Evolutionary conservation across 2,329 filamentous ascomycete species (phyloP), one percentile per base, ranked within the genome.

Genomic region (Ophiostoma triangulosporum): DNA sequence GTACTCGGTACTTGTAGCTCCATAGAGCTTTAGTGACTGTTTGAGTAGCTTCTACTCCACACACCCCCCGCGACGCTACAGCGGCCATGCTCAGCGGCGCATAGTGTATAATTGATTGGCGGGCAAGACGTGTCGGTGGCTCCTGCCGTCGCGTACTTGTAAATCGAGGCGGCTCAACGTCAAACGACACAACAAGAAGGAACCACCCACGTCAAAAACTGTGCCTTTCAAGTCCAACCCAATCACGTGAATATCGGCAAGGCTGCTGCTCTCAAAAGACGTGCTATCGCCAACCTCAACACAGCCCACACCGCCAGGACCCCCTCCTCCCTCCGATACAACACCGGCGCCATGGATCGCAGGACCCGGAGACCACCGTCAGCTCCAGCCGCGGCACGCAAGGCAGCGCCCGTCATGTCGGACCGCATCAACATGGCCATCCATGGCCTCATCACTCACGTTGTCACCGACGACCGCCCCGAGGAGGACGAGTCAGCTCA

Each of bases 401-500:
- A 73, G 66, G 60, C 76, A 75, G 73, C 73, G 65, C 68, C 69
- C 64, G 79, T 80, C 74, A 72, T 76, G 62, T 73, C 76, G 62
- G 74, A 78, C 63, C 86, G 87, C 71, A 79, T 94, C 69, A 80
- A 84, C 65, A 82, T 81, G 66, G 88, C 86, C 65, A 81, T 94
- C 65, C 80, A 86, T 65, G 83, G 84, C 68, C 76, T 95, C 64
- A 81, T 94, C 64, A 74, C 82, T 62, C 83, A 85, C 64, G 73
- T 91, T 56, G 73, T 93, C 54, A 85, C 86, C 53, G 71, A 75
- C 50, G 75, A 81, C 58, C 74, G 78, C 38, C 71, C 78, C 58
- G 82, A 88, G 60, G 78, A 82, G 63, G 81, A 87, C 57, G 80
- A 78, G n/a, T 69, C 71, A 8, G 78, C 80, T 20, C 81, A 89